Evolutionary conservation across 2,329 filamentous ascomycete genomes (phyloP).

Genomic region (Phaeosphaeriaceae sp.): DNA sequence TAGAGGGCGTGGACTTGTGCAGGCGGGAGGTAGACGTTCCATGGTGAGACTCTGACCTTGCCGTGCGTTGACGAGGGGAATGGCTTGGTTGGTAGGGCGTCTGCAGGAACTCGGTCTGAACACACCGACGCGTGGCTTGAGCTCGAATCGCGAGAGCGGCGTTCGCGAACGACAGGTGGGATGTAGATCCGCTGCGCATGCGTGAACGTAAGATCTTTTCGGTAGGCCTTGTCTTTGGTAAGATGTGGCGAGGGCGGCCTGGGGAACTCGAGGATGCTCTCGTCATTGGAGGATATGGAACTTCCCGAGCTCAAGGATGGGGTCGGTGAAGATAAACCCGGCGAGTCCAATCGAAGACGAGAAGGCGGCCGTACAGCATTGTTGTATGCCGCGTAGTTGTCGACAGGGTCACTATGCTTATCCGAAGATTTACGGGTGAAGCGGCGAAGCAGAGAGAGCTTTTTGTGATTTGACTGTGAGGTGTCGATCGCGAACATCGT

Average conservation of each 20-base stretch:
- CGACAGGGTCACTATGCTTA: background rate
- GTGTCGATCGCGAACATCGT: slow-evolving; percentile 22
- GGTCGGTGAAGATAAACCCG: background rate
- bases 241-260: slow-evolving; percentile 16
- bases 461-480: slow-evolving; percentile 13
- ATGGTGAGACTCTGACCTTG: slow-evolving; percentile 9
- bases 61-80: slow-evolving; percentile 19
- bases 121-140: slow-evolving; percentile 3
- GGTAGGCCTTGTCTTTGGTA: slow-evolving; percentile 9
- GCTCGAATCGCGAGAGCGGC: slow-evolving; percentile 1
- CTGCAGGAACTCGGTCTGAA: slow-evolving; percentile 18
- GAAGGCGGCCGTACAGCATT: slow-evolving; percentile 3
- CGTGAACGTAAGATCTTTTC: slow-evolving; percentile 6
- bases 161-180: slow-evolving; percentile 6
- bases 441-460: slow-evolving; percentile 27
- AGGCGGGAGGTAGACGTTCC: slow-evolving; percentile 43
- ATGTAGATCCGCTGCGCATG: slow-evolving; percentile 16
- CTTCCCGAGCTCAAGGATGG: slow-evolving; percentile 7
- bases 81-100: slow-evolving; percentile 22
- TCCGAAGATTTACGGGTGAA: slow-evolving; percentile 16
- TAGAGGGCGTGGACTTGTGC: slow-evolving; percentile 38
- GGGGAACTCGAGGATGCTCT: slow-evolving; percentile 4
- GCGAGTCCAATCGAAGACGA: background rate
- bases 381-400: slow-evolving; percentile 2
- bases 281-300: slow-evolving; percentile 4